A percentile compares a stretch with the other conserved stretches of the same genome.
Conservation (phyloP, 2,329 filamentous ascomycete species). For the Verticillium isaacii region DNA sequence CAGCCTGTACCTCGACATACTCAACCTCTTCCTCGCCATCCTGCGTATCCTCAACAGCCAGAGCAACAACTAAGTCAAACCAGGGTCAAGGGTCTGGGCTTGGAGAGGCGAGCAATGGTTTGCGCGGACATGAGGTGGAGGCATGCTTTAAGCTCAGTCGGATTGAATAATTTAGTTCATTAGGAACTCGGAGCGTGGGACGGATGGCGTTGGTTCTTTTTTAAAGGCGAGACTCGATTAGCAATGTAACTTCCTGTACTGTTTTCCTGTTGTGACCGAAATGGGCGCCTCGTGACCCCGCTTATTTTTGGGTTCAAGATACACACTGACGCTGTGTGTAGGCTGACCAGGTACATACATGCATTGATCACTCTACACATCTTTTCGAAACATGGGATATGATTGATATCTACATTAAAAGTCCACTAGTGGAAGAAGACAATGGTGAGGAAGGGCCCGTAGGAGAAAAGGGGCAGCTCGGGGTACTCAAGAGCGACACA, state of each 20-base stretch:
- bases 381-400: background rate
- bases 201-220: background rate
- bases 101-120: too few species aligned
- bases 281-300: too few species aligned
- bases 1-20: slow-evolving; percentile 90
- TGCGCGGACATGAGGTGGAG: background rate
- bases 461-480: background rate
- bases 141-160: background rate
- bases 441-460: background rate
- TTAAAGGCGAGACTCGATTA: background rate
- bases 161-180: too few species aligned
- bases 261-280: background rate
- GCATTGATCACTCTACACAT: too few species aligned
- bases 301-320: too few species aligned
- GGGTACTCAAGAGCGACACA: background rate
- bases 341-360: too few species aligned
- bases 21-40: slow-evolving; percentile 96
- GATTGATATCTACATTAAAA: background rate
- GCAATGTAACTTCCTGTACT: background rate
- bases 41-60: slow-evolving; percentile 94
- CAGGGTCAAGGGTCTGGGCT: too few species aligned
- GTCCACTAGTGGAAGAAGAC: background rate
- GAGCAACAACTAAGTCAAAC: slow-evolving; percentile 69
- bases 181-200: background rate
- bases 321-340: too few species aligned